Base-by-base conservation (phyloP, 805 yeast genomes). In the Saccharomycopsis selenospora region DNA sequence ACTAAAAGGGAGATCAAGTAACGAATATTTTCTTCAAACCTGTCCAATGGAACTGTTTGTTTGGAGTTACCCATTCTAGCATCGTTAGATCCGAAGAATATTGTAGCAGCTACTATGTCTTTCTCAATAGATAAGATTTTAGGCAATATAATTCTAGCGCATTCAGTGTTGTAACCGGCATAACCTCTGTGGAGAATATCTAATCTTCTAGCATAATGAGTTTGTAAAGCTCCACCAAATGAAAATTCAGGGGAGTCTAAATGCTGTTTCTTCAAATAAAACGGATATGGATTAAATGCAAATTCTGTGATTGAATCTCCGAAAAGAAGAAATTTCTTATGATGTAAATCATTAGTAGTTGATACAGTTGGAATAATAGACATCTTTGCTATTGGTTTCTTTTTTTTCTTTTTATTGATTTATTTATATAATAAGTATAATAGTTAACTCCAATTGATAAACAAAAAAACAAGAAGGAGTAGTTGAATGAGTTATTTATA, bases 1-100 rank as follows among this genome's bases (percentile, higher is more conserved):
- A 59, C 54, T 26, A 75, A 69, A 51, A 69, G 53, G 4, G 65
- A 55, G 11, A 79, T 66, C 57, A 86, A 54, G 8, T 52, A 47
- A 24, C 55, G 57, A 52, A 75, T 66, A 57, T 88, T 88, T 13
- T 60, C 63, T 18, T 62, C 49, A 59, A 65, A 86, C 49, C 72
- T 66, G 0, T 63, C 72, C 3, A 82, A 17, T 1, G 77, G 75
- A 8, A 86, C 86, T 20, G 65, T 64, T 54, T 75, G 79, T 3
- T 60, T 57, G 10, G 47, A 46, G 3, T 72, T 73, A 1, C 60
- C 67, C 6, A 66, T 54, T 2, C 75, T 71, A 0, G 83, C 71
- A 61, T 89, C 97, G 59, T 89, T 89, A 11, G 95, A 76, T 3
- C 96, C 96, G 57, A 86, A 79, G 60, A 84, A 88, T 2, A 88